Evolutionary conservation across 1,284 basidiomycete species (phyloP).

Genomic region (Ustilago hordei): DNA sequence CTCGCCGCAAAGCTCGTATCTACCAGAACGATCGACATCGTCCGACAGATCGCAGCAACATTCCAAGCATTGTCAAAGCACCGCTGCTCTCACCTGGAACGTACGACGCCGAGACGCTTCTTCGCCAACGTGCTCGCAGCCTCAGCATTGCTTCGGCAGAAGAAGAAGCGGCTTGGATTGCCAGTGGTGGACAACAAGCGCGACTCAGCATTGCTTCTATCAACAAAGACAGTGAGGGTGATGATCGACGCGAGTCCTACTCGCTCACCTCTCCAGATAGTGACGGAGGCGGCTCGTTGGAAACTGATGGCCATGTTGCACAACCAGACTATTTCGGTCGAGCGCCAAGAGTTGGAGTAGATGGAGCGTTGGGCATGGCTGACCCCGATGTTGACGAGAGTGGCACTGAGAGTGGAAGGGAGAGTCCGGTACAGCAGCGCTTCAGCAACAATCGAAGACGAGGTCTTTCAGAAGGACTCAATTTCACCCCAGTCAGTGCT

Average conservation of each 20-base stretch:
- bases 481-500: conserved; percentile 45
- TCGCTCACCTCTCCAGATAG: conserved; percentile 23
- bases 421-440: conserved; percentile 39
- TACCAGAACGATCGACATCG: conserved; percentile 38
- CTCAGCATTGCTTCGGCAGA: conserved; percentile 48
- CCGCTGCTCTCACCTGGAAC: conserved; percentile 56
- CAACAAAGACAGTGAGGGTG: conserved; percentile 18
- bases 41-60: conserved; percentile 44
- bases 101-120: conserved; percentile 62
- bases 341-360: conserved; percentile 52
- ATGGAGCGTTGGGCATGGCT: conserved; percentile 54
- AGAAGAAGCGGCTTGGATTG: conserved; percentile 51
- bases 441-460: conserved; percentile 15
- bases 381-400: conserved; percentile 60
- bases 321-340: conserved; percentile 42
- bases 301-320: conserved; percentile 8
- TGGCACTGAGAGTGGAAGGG: conserved; percentile 54
- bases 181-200: conserved; percentile 51
- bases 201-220: conserved; percentile 32
- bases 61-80: conserved; percentile 48
- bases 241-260: neutral
- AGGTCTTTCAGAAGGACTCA: conserved; percentile 38
- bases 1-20: conserved; percentile 26
- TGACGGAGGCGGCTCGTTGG: conserved; percentile 14
- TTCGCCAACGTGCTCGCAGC: conserved; percentile 57